These are phyloP conservation scores for Cyclotella atomus DNA, from an alignment of 108 stramenopile species.

Conservation along the genomic window DNA sequence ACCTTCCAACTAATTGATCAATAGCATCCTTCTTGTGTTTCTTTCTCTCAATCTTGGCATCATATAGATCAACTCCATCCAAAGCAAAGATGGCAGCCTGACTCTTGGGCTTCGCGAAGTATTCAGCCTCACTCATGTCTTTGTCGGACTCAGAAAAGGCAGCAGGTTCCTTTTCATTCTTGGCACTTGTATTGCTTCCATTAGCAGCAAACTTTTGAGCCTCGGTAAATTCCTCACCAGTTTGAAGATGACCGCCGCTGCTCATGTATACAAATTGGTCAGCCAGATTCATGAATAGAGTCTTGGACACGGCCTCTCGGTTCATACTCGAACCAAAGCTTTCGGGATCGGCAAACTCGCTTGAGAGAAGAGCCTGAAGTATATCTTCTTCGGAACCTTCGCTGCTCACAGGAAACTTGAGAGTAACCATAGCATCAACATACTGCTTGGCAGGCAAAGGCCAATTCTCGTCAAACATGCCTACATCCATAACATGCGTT, in stretches of 20 bases:
- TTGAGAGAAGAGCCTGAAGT: background rate
- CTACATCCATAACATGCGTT: slow-evolving; percentile 18
- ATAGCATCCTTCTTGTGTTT: background rate
- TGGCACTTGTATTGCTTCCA: too few species aligned
- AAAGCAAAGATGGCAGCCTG: slow-evolving; percentile 8
- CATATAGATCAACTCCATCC: slow-evolving; percentile 16
- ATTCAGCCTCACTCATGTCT: background rate
- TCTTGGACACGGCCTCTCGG: background rate
- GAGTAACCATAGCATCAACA: slow-evolving; percentile 13
- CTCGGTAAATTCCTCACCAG: background rate
- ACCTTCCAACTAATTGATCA: background rate
- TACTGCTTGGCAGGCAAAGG: slow-evolving; percentile 20
- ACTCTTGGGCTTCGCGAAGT: background rate
- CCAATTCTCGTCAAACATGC: slow-evolving; percentile 16
- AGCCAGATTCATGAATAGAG: background rate
- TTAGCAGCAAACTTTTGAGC: background rate
- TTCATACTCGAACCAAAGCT: background rate
- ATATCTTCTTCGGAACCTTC: background rate
- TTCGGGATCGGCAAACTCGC: background rate
- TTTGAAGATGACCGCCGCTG: background rate
- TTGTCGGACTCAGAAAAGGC: background rate
- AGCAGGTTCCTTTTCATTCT: background rate
- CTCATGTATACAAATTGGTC: background rate
- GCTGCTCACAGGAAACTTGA: slow-evolving; percentile 9
- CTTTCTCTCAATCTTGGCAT: slow-evolving; percentile 1